A percentile compares a stretch with the other conserved stretches of the same genome.
phyloP scores from a whole-genome alignment of 768 basidiomycete species.

The Boletus vermiculosoides region DNA sequence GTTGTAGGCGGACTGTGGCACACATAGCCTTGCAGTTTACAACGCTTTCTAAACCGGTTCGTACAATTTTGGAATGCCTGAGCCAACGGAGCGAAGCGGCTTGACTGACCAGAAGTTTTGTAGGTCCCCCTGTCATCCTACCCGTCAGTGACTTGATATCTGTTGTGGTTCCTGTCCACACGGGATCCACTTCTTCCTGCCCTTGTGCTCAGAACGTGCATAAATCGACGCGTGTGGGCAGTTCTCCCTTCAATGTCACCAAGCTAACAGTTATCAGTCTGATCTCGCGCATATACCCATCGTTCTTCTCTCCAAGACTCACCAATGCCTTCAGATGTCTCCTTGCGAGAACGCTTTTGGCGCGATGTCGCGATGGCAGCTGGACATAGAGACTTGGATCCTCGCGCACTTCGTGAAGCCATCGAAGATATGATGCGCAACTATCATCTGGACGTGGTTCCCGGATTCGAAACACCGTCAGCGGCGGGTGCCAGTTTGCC shows the following conservation, averaged over 20 bases:
- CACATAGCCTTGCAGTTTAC: slow-evolving; percentile 8
- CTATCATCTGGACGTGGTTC: slow-evolving; percentile 20
- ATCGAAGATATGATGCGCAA: slow-evolving; percentile 25
- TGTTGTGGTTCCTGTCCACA: not conserved
- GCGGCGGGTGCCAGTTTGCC: not conserved
- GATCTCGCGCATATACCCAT: slow-evolving; percentile 5
- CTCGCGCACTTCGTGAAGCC: slow-evolving; percentile 17
- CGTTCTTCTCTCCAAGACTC: not conserved
- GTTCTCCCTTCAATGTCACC: not conserved
- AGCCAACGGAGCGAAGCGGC: slow-evolving; percentile 5
- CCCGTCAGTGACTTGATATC: not conserved
- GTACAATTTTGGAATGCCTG: slow-evolving; percentile 23
- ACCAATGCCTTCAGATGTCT: slow-evolving; percentile 12
- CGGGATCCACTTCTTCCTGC: not conserved
- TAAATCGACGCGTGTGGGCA: slow-evolving; percentile 2
- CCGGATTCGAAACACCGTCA: slow-evolving; percentile 8
- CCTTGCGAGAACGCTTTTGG: slow-evolving; percentile 28
- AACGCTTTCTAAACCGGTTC: not conserved
- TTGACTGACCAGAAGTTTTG: slow-evolving; percentile 10
- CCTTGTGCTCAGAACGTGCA: slow-evolving; percentile 8
- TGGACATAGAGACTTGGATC: slow-evolving; percentile 9
- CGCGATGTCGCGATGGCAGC: slow-evolving; percentile 18
- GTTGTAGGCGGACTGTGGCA: not conserved
- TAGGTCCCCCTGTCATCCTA: slow-evolving; percentile 19
- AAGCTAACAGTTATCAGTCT: not conserved